Evolutionary conservation across 768 basidiomycete species (phyloP).

Genomic region (Trichaptum fuscoviolaceum): DNA sequence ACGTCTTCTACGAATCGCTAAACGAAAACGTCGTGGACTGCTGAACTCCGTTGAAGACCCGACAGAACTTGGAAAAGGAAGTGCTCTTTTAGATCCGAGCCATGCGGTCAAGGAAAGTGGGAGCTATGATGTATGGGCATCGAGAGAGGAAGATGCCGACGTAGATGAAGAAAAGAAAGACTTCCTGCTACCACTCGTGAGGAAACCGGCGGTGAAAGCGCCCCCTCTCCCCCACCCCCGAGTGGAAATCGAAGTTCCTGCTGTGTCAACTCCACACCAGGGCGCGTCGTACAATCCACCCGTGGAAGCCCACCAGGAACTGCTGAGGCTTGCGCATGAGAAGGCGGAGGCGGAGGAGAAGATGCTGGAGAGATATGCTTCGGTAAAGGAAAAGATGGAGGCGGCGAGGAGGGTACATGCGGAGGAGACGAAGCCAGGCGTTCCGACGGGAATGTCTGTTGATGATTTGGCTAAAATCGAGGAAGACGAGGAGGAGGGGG

Average conservation of each 20-base stretch:
- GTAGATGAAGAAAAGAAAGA: conserved; percentile 29
- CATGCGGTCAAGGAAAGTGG: conserved; percentile 67
- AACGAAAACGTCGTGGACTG: conserved; percentile 64
- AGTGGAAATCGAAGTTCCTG: conserved; percentile 53
- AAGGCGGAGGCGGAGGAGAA: conserved; percentile 54
- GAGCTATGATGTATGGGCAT: conserved; percentile 58
- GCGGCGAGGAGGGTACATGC: conserved; percentile 33
- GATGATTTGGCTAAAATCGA: conserved; percentile 41
- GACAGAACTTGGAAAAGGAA: conserved; percentile 60
- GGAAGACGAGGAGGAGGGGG: conserved; percentile 23
- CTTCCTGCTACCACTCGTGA: conserved; percentile 21
- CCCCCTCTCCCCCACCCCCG: conserved; percentile 44
- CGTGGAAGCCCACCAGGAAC: conserved; percentile 61
- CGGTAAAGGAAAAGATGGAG: conserved; percentile 51
- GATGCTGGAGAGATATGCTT: conserved; percentile 48
- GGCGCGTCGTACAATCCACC: conserved; percentile 91
- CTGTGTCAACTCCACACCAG: conserved; percentile 66
- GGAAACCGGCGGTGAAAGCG: conserved; percentile 49
- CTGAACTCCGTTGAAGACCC: conserved; percentile 69
- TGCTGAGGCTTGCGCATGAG: conserved; percentile 62
- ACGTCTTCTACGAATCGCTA: conserved; percentile 69
- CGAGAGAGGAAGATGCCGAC: conserved; percentile 30
- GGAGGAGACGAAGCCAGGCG: conserved; percentile 27
- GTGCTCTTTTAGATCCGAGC: conserved; percentile 56
- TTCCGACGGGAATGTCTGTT: conserved; percentile 62